Percentiles rank a stretch among this genome's conserved stretches.
Evolutionary conservation across 1,284 basidiomycete genomes (phyloP).

Genomic region (Trichosporon coremiiforme): DNA sequence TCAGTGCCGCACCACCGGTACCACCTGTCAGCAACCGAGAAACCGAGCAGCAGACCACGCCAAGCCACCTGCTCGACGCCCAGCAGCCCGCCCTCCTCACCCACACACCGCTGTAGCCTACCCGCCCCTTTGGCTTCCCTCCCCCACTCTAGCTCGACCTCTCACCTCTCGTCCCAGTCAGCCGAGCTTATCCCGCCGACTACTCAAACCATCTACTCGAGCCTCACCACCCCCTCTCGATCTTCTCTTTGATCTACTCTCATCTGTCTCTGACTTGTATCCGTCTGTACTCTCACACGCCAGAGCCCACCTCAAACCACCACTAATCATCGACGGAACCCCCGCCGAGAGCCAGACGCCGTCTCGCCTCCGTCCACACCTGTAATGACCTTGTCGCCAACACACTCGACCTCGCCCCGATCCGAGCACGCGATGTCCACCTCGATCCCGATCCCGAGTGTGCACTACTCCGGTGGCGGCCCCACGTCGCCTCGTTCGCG

Average conservation of each 20-base stretch:
- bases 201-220: too few species aligned
- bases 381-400: constrained; percentile 20
- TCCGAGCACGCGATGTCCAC: constrained; percentile 23
- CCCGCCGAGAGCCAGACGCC: background rate
- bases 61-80: background rate
- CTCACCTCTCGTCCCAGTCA: background rate
- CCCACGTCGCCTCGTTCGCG: constrained; percentile 5
- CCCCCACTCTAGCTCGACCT: constrained; percentile 2
- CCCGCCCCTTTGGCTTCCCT: background rate
- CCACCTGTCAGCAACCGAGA: too few species aligned
- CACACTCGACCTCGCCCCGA: constrained; percentile 15
- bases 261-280: constrained; percentile 1
- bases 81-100: constrained; percentile 2
- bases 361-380: background rate
- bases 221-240: background rate
- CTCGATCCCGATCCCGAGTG: constrained; percentile 29
- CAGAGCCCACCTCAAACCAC: background rate
- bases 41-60: background rate
- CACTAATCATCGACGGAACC: background rate
- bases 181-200: background rate
- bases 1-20: background rate
- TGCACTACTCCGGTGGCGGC: constrained; percentile 18
- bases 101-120: background rate
- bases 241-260: too few species aligned
- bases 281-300: background rate